Evolutionary conservation across 2,329 filamentous ascomycete species (phyloP).

Genomic region (Fusarium pseudograminearum): DNA sequence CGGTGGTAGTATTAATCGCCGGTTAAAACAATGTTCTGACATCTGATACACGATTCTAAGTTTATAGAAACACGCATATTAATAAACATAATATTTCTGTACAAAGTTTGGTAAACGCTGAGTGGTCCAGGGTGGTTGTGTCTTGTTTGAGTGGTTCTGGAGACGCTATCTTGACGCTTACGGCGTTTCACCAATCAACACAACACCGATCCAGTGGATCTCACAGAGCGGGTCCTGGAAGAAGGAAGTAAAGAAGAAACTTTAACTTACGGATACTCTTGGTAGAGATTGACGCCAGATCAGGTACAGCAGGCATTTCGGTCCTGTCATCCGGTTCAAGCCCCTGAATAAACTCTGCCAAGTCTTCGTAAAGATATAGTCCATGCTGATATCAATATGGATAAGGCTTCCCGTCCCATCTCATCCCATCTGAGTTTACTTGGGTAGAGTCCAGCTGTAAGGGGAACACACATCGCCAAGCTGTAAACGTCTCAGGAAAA

Average conservation of each 20-base stretch:
- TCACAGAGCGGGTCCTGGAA: background rate
- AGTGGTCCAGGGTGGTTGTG: background rate
- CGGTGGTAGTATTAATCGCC: background rate
- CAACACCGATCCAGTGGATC: conserved; percentile 4
- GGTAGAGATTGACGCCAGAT: conserved; percentile 10
- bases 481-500: conserved; percentile 19
- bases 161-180: background rate
- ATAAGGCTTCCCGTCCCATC: conserved; percentile 7
- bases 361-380: background rate
- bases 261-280: background rate
- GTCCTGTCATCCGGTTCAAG: background rate
- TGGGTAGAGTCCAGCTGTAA: background rate
- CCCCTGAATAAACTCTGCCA: background rate
- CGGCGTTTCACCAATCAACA: conserved; percentile 9
- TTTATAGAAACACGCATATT: background rate
- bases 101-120: background rate
- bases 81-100: background rate
- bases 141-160: conserved; percentile 5
- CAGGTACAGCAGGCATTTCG: background rate
- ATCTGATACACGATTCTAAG: background rate
- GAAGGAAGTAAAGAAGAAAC: background rate
- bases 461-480: background rate
- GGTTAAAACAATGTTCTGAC: background rate
- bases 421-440: background rate
- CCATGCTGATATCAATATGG: conserved; percentile 5